These are phyloP conservation scores for Erodium moschatum DNA, from an alignment of 441 rosid species.

Conservation along the genomic window DNA sequence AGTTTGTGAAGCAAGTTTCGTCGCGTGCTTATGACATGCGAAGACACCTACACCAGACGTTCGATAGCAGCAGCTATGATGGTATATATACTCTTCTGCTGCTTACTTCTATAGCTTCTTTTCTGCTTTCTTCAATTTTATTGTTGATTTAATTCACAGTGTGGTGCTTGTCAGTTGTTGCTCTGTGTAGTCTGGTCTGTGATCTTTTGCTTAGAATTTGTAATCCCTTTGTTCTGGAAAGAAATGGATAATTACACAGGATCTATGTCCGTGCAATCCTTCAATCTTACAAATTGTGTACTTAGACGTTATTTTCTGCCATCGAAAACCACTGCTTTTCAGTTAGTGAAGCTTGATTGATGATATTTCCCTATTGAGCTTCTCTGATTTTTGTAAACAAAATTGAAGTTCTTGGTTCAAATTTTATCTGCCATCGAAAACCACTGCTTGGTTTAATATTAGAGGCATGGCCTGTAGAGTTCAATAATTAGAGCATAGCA, in stretches of 20 bases:
- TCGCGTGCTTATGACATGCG: slow-evolving; percentile 98
- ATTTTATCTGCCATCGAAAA: no score
- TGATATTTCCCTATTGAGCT: not conserved
- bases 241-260: not conserved
- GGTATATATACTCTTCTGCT: slow-evolving; percentile 36
- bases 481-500: not conserved
- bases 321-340: not conserved
- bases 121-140: not conserved
- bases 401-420: not conserved
- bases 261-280: not conserved
- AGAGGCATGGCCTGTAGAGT: not conserved
- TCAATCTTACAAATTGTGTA: not conserved
- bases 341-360: not conserved
- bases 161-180: not conserved
- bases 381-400: not conserved
- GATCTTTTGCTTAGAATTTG: not conserved
- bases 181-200: not conserved
- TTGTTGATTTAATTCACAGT: not conserved
- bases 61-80: slow-evolving; percentile 85
- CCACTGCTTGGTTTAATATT: no score
- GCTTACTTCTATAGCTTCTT: not conserved
- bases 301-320: not conserved
- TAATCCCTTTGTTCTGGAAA: not conserved
- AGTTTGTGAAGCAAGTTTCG: slow-evolving; percentile 74
- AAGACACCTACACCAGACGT: slow-evolving; percentile 70